Base-by-base conservation (phyloP, 805 yeast genomes). In the Spathaspora arborariae region DNA sequence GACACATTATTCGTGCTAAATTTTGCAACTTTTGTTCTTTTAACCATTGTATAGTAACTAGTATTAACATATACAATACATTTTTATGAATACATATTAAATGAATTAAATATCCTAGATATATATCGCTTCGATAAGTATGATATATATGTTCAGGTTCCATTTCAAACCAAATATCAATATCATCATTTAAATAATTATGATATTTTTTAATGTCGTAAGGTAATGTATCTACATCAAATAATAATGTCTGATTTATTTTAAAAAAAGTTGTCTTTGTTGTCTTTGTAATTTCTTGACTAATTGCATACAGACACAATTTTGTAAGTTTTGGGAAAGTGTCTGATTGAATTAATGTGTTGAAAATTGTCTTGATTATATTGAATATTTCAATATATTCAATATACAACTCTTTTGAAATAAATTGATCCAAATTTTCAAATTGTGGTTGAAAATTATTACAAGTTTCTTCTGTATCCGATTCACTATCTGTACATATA, bases 1-100 rank as follows among this genome's bases (percentile, higher is more conserved):
- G 37, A 41, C 60, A 62, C 18, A 67, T 43, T 16, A 11, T 7
- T 10, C 16, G 35, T 5, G 41, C 33, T 13, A 42, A n/a, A 33
- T 36, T 20, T 15, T 20, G 15, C 9, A 36, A 33, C 4, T 41
- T 16, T 54, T 48, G 56, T 45, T 62, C 62, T 22, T 54, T 47
- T 16, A 69, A 57, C 75, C 75, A 70, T 41, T 70, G 74, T 1
- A 68, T 52, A 2, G 70, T 47, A 0, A 62, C 59, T 1, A 75
- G 76, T 2, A 68, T 52, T 22, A 71, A 53, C 34, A 63, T 39
- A 48, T 59, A 70, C 21, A 69, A 50, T 11, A 60, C 50, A 11
- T 58, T 53, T 71, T 65, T 72, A 44, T 70, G 59, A 45, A 69
- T 52, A n/a, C 62, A 62, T 5, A 70, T 42, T 18, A 70, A 45